phyloP scores from a whole-genome alignment of 495 filamentous ascomycete genomes.

The Hypoxylon fragiforme region DNA sequence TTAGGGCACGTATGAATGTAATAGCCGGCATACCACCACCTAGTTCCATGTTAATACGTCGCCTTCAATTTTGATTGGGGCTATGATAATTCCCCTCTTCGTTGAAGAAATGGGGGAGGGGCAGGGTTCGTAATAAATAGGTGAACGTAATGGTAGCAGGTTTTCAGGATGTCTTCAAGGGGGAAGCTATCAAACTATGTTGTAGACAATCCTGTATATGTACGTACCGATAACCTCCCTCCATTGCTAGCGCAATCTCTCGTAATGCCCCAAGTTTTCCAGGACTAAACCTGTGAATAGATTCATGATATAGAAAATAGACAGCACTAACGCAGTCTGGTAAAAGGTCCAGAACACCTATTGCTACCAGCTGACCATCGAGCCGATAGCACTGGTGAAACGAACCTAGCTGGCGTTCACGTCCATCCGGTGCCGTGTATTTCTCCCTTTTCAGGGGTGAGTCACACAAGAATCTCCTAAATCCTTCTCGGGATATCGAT shows the following conservation, averaged over 20 bases:
- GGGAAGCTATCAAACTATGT: not conserved
- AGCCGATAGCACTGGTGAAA: slow-evolving; percentile 95
- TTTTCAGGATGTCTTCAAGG: too few relatives aligned
- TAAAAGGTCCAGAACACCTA: slow-evolving; percentile 86
- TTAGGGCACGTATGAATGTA: slow-evolving; percentile 57
- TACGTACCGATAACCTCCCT: slow-evolving; percentile 64
- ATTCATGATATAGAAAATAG: slow-evolving; percentile 91
- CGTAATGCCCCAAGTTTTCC: slow-evolving; percentile 87
- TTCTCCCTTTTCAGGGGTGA: slow-evolving; percentile 69
- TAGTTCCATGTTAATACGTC: slow-evolving; percentile 11
- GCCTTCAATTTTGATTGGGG: too few relatives aligned
- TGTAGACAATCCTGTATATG: slow-evolving; percentile 38
- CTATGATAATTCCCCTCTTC: too few relatives aligned
- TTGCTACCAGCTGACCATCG: slow-evolving; percentile 83
- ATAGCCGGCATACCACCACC: slow-evolving; percentile 57
- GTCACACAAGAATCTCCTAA: slow-evolving; percentile 80
- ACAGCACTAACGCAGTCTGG: slow-evolving; percentile 89
- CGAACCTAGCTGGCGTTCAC: slow-evolving; percentile 71
- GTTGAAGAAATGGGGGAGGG: too few relatives aligned
- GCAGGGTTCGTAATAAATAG: too few relatives aligned
- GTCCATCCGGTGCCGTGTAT: slow-evolving; percentile 46
- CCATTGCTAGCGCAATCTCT: slow-evolving; percentile 78
- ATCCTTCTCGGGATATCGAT: slow-evolving; percentile 69
- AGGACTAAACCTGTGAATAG: slow-evolving; percentile 75
- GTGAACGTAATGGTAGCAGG: too few relatives aligned